Percentiles rank a stretch among this genome's conserved stretches.
Conservation (phyloP, 345 rosid genomes). For the Pugionium dolabratum region DNA sequence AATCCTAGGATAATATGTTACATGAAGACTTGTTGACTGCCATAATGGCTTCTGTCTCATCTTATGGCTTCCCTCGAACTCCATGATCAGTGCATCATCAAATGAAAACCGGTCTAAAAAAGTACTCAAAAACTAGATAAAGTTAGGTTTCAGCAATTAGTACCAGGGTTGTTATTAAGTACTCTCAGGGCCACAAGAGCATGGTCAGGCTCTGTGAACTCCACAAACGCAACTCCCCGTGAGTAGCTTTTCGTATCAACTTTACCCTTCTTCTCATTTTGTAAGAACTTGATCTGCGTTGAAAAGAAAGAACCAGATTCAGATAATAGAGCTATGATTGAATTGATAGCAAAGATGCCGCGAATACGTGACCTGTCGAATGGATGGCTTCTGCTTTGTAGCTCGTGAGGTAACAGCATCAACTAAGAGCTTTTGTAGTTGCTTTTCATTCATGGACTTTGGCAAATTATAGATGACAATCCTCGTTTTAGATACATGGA, state of each 20-base stretch:
- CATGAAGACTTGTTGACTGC: background rate
- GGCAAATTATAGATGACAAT: slow-evolving; percentile 85
- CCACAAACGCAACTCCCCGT: slow-evolving; percentile 87
- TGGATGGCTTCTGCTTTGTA: slow-evolving; percentile 79
- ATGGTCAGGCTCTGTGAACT: slow-evolving; percentile 82
- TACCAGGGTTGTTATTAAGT: slow-evolving; percentile 92
- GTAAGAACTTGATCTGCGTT: slow-evolving; percentile 73
- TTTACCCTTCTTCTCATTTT: slow-evolving; percentile 64
- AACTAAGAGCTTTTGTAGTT: slow-evolving; percentile 63
- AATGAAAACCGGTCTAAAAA: background rate
- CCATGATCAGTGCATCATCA: background rate
- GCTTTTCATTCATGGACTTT: slow-evolving; percentile 67
- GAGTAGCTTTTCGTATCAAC: slow-evolving; percentile 64
- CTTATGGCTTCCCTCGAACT: background rate
- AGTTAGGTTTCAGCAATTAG: background rate
- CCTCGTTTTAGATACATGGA: slow-evolving; percentile 83
- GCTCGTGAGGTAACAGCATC: slow-evolving; percentile 87
- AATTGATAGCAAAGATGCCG: background rate
- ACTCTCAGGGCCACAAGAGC: slow-evolving; percentile 93
- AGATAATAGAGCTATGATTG: slow-evolving; percentile 14
- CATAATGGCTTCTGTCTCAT: background rate
- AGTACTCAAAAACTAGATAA: background rate
- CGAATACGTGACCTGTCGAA: slow-evolving; percentile 65
- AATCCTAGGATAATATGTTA: background rate
- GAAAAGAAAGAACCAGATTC: slow-evolving; percentile 6